Evolutionary conservation across 1,139 yeast species (phyloP).

Genomic region (Zygosaccharomyces pseudobailii): DNA sequence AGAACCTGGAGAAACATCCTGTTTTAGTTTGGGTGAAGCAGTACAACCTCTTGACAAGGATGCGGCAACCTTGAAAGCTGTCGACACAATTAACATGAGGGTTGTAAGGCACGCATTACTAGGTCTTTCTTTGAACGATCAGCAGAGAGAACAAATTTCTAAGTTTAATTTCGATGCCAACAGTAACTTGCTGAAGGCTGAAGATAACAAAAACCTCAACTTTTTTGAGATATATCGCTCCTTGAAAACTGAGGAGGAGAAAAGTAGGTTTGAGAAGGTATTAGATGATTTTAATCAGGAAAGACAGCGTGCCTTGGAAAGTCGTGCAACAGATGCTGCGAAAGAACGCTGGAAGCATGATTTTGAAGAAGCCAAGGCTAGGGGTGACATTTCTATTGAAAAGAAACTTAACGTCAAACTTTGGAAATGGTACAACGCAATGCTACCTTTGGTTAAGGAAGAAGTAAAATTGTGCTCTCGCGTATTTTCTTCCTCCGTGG

Average conservation of each 20-base stretch:
- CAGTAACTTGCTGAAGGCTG: conserved; percentile 27
- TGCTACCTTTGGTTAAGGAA: conserved; percentile 63
- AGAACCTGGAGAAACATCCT: not conserved
- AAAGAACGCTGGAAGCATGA: conserved; percentile 84
- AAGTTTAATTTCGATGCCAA: conserved; percentile 39
- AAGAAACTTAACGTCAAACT: conserved; percentile 65
- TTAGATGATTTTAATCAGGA: conserved; percentile 65
- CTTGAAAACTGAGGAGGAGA: conserved; percentile 49
- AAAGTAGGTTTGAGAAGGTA: conserved; percentile 53
- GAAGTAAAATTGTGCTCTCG: conserved; percentile 25
- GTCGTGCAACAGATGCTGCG: conserved; percentile 79
- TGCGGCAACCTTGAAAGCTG: conserved; percentile 57
- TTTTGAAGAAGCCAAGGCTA: conserved; percentile 61
- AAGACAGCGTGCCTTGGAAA: conserved; percentile 73
- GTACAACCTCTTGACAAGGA: conserved; percentile 45
- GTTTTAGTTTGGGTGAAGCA: conserved; percentile 18
- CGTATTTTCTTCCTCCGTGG: conserved; percentile 6
- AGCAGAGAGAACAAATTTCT: conserved; percentile 36
- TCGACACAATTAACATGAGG: conserved; percentile 74
- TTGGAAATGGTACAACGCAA: conserved; percentile 68
- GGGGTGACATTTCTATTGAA: conserved; percentile 56
- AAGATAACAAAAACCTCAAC: conserved; percentile 44
- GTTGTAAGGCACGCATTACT: conserved; percentile 73
- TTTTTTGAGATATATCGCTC: conserved; percentile 60
- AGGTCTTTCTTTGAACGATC: conserved; percentile 45